phyloP scores from a whole-genome alignment of 129 eudicot genomes.

The Deinandra increscens region DNA sequence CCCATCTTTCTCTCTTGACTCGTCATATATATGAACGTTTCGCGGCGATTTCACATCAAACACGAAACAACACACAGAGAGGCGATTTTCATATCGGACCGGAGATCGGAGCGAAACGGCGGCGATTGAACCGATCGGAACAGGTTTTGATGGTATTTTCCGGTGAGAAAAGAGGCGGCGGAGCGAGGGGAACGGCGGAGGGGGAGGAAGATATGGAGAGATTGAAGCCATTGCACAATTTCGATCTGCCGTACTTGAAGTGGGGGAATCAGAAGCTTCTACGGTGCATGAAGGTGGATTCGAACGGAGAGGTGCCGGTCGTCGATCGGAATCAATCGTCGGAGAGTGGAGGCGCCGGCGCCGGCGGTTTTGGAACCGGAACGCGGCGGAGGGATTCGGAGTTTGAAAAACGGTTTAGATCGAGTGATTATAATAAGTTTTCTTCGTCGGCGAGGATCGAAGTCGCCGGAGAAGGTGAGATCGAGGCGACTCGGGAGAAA shows the following conservation, averaged over 20 bases:
- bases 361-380: conserved; percentile 8
- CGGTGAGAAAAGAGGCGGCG: conserved; percentile 18
- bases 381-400: conserved; percentile 30
- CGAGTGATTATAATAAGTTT: conserved; percentile 13
- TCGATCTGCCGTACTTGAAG: conserved; percentile 56
- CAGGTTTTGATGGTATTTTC: conserved; percentile 29
- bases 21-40: conserved; percentile 4
- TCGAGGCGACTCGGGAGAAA: conserved; percentile 65
- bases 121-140: neutral
- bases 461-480: conserved; percentile 49
- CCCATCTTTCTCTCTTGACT: neutral
- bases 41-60: conserved; percentile 42
- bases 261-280: conserved; percentile 69
- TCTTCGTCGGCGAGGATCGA: conserved; percentile 20
- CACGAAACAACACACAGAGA: conserved; percentile 24
- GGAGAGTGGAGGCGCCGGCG: conserved; percentile 21
- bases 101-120: neutral
- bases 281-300: conserved; percentile 58
- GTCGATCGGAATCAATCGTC: conserved; percentile 29
- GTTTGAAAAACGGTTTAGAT: conserved; percentile 16
- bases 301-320: conserved; percentile 33
- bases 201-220: conserved; percentile 40
- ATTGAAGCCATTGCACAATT: conserved; percentile 65
- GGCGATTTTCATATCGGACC: neutral
- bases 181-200: neutral